phyloP scores from a whole-genome alignment of 306 rosid species.

The Citrullus amarus region DNA sequence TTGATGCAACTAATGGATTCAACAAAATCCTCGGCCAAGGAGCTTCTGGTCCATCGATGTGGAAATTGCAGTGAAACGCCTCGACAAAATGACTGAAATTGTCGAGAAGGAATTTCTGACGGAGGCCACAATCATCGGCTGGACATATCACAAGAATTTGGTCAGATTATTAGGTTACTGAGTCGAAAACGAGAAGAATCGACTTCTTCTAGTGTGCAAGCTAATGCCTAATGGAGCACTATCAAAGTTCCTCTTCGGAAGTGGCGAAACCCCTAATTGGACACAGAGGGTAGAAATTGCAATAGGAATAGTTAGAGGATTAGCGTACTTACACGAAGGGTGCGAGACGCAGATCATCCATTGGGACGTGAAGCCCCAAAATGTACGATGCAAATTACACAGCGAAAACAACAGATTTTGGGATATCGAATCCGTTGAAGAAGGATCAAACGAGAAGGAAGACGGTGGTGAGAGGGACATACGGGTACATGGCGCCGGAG shows the following conservation, averaged over 20 bases:
- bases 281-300: conserved; percentile 13
- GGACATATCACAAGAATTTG: conserved; percentile 18
- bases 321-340: conserved; percentile 29
- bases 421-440: conserved; percentile 24
- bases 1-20: conserved; percentile 22
- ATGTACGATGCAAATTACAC: conserved; percentile 18
- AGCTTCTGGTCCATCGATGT: conserved; percentile 10
- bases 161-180: conserved; percentile 26
- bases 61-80: conserved; percentile 16
- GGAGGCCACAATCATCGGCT: conserved; percentile 14
- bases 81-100: conserved; percentile 5
- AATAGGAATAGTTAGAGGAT: conserved; percentile 15
- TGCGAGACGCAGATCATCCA: conserved; percentile 33
- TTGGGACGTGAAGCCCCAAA: conserved; percentile 27
- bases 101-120: conserved; percentile 15
- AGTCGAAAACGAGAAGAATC: conserved; percentile 11
- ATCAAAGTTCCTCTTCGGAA: conserved; percentile 12
- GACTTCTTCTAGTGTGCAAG: conserved; percentile 22
- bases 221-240: conserved; percentile 26
- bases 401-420: conserved; percentile 26
- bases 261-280: not conserved
- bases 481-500: conserved; percentile 32
- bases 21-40: conserved; percentile 19
- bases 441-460: conserved; percentile 20
- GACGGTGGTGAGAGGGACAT: conserved; percentile 23